A percentile compares a stretch with the other conserved stretches of the same genome.
Evolutionary conservation across 257 asterid species (phyloP).

Genomic region (Solanum virginianum): DNA sequence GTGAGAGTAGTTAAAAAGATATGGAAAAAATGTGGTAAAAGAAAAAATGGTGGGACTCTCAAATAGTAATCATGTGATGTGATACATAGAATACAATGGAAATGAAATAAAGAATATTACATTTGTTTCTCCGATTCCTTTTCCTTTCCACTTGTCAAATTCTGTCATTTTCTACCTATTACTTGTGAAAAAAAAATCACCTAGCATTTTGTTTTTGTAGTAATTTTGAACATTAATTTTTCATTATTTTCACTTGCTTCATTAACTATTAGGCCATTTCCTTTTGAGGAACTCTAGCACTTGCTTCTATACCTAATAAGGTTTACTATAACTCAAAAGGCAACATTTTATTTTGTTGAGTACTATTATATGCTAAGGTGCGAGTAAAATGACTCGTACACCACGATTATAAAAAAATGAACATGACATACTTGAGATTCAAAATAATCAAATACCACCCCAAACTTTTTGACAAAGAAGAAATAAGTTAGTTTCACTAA

Average conservation of each 20-base stretch:
- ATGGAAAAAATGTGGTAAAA: neutral
- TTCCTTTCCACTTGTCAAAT: neutral
- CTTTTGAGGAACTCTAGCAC: neutral
- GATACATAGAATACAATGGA: too few relatives aligned
- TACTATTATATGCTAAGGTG: neutral
- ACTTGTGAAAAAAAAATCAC: too few relatives aligned
- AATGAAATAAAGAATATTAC: too few relatives aligned
- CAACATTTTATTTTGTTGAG: neutral
- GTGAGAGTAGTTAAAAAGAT: neutral
- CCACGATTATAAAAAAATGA: neutral
- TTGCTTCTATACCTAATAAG: neutral
- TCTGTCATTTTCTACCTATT: too few relatives aligned
- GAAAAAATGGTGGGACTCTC: neutral
- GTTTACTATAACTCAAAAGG: neutral
- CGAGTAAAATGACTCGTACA: neutral
- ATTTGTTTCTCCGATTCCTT: too few relatives aligned
- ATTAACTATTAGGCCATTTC: neutral
- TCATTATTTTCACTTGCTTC: neutral
- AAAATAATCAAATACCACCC: neutral
- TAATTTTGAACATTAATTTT: too few relatives aligned
- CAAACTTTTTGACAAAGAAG: neutral
- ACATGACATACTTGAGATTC: neutral
- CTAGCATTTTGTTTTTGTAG: too few relatives aligned
- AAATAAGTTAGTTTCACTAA: neutral
- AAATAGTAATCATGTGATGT: neutral